Conservation (phyloP, 805 yeast species). For the Blastobotrys chiropterorum region DNA sequence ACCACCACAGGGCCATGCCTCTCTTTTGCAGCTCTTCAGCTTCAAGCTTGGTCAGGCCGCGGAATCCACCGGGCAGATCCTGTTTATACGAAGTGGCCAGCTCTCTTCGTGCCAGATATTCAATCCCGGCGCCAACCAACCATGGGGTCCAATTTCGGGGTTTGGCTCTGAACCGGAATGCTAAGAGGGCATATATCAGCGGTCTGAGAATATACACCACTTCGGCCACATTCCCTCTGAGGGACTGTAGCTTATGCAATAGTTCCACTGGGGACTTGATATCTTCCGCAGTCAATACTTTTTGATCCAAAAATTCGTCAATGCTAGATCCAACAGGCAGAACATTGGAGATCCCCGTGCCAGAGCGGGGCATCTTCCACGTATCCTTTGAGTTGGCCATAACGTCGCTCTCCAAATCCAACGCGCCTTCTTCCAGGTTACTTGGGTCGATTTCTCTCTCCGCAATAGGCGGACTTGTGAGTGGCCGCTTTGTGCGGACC, state of each 20-base stretch:
- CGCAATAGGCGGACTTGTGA: constrained; percentile 28
- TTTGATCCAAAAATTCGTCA: constrained; percentile 21
- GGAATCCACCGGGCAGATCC: constrained; percentile 21
- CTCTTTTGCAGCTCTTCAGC: constrained; percentile 26
- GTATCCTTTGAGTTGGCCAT: neutral
- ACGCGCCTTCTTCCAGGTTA: constrained; percentile 16
- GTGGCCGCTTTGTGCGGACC: constrained; percentile 24
- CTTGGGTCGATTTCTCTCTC: constrained; percentile 33
- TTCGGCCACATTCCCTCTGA: constrained; percentile 27
- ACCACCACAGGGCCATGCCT: constrained; percentile 31
- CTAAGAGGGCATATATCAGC: constrained; percentile 32
- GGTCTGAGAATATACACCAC: constrained; percentile 34
- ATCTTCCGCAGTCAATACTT: constrained; percentile 29
- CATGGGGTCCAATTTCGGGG: constrained; percentile 36
- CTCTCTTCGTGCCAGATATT: constrained; percentile 27
- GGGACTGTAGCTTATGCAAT: constrained; percentile 22
- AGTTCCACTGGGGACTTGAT: constrained; percentile 28
- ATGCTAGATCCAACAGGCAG: constrained; percentile 18
- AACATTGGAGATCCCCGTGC: constrained; percentile 17
- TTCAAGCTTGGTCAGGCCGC: constrained; percentile 29
- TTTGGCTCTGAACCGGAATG: constrained; percentile 17
- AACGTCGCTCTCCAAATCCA: neutral
- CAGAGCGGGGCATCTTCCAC: constrained; percentile 26
- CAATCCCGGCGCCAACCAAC: constrained; percentile 33
- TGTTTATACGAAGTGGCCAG: constrained; percentile 20